These are phyloP conservation scores for Acer yangbiense DNA, from an alignment of 345 rosid species.

Conservation along the genomic window DNA sequence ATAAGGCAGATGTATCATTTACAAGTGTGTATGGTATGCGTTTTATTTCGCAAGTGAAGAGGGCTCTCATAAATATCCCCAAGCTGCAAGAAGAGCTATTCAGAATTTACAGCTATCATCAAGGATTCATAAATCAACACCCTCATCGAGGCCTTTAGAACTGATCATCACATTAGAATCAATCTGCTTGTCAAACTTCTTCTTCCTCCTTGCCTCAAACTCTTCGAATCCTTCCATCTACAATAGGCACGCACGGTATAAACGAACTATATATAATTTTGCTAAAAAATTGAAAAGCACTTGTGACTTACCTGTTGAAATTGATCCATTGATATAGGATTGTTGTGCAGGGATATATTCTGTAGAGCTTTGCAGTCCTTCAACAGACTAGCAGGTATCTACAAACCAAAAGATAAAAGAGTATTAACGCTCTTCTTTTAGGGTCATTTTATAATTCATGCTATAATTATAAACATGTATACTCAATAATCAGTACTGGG, in stretches of 20 bases:
- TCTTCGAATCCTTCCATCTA: conserved; percentile 94
- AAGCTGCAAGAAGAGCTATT: not conserved
- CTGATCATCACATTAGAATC: conserved; percentile 95
- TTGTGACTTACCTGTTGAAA: conserved; percentile 76
- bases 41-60: not conserved
- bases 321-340: conserved; percentile 90
- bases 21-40: not conserved
- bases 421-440: not conserved
- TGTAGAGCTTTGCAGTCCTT: conserved; percentile 90
- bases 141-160: conserved; percentile 94
- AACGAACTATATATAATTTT: not conserved
- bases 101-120: not conserved
- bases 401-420: conserved; percentile 17
- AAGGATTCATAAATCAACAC: conserved; percentile 60
- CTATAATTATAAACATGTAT: not conserved
- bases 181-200: conserved; percentile 92
- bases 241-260: not conserved
- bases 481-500: not conserved
- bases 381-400: conserved; percentile 78
- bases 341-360: conserved; percentile 79
- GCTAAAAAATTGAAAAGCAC: not conserved
- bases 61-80: not conserved
- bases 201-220: conserved; percentile 90
- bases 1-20: conserved; percentile 12
- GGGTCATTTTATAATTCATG: not conserved